These are phyloP conservation scores for Xylaria sp. DNA, from an alignment of 2,329 filamentous ascomycete genomes.

Conservation along the genomic window DNA sequence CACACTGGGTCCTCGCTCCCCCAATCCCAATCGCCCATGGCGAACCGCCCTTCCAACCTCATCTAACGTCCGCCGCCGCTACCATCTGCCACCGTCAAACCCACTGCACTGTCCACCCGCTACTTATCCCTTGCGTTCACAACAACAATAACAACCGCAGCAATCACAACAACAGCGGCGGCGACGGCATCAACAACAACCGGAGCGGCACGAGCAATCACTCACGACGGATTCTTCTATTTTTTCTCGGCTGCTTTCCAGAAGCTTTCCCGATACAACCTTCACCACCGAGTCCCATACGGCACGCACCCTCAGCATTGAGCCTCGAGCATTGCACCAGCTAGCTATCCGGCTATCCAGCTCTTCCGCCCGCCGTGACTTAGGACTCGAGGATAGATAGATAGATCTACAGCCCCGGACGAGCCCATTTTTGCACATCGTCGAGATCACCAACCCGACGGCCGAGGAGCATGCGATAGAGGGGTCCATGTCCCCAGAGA, in stretches of 20 bases:
- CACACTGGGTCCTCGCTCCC: conserved; percentile 30
- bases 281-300: conserved; percentile 9
- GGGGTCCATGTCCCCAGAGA: conserved; percentile 29
- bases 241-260: conserved; percentile 25
- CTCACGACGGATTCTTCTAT: not conserved
- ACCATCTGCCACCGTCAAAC: conserved; percentile 27
- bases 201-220: not conserved
- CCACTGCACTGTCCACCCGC: conserved; percentile 28
- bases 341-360: conserved; percentile 1
- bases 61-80: conserved; percentile 33
- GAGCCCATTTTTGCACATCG: conserved; percentile 16
- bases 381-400: conserved; percentile 22
- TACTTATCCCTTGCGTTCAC: conserved; percentile 9
- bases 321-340: conserved; percentile 16
- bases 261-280: conserved; percentile 27
- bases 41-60: conserved; percentile 34
- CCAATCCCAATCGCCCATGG: conserved; percentile 35
- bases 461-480: conserved; percentile 45
- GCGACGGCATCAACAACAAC: conserved; percentile 4
- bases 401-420: conserved; percentile 12
- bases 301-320: not conserved
- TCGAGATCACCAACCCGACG: conserved; percentile 9
- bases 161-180: conserved; percentile 9
- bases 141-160: conserved; percentile 26
- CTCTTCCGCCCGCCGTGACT: conserved; percentile 11